Conservation (phyloP, 2,329 filamentous ascomycete genomes). For the Nothomitra cinnamomea region DNA sequence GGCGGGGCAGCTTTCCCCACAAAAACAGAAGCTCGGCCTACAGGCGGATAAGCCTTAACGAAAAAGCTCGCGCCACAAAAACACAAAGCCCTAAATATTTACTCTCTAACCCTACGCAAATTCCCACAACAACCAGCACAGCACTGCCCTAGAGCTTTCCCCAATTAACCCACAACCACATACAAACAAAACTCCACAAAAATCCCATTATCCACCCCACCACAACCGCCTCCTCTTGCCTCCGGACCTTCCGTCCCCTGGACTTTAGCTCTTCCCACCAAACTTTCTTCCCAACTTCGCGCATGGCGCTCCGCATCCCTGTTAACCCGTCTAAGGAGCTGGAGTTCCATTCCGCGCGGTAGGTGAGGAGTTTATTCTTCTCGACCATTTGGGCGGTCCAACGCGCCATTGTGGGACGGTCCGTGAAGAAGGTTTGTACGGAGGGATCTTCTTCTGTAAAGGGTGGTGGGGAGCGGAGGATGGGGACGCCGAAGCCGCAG, state of each 20-base stretch:
- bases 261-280: conserved; percentile 23
- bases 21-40: too few relatives aligned
- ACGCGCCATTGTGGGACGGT: conserved; percentile 37
- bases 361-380: conserved; percentile 33
- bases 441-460: too few relatives aligned
- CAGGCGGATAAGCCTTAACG: too few relatives aligned
- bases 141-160: too few relatives aligned
- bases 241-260: conserved; percentile 8
- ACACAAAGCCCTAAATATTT: too few relatives aligned
- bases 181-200: not conserved
- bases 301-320: conserved; percentile 36
- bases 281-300: conserved; percentile 30
- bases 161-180: too few relatives aligned
- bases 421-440: conserved; percentile 26
- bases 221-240: conserved; percentile 7
- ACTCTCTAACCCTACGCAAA: too few relatives aligned
- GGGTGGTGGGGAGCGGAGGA: conserved; percentile 20
- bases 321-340: conserved; percentile 41
- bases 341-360: conserved; percentile 38
- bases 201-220: conserved; percentile 9
- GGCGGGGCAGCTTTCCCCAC: too few relatives aligned
- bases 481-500: conserved; percentile 48
- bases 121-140: too few relatives aligned
- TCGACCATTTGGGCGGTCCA: conserved; percentile 33
- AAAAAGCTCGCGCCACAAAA: too few relatives aligned